These are phyloP conservation scores for Monilinia laxa DNA, from an alignment of 2,329 filamentous ascomycete species.

Conservation along the genomic window DNA sequence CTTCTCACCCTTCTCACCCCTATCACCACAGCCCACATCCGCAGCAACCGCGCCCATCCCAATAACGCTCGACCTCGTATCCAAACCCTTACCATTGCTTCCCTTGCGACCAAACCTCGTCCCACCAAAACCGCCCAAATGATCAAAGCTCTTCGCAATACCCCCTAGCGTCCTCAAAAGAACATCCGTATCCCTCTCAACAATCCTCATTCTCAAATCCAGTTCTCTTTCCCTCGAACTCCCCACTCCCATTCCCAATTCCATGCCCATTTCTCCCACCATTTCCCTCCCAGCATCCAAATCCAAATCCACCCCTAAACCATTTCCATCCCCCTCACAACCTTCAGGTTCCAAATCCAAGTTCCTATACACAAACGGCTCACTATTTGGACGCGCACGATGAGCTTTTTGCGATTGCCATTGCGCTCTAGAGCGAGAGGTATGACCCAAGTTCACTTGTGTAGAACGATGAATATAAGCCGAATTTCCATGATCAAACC, in stretches of 20 bases:
- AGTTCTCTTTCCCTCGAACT: constrained; percentile 30
- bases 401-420: background rate
- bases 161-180: constrained; percentile 30
- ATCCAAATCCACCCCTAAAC: background rate
- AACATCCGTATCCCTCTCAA: constrained; percentile 35
- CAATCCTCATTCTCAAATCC: constrained; percentile 30
- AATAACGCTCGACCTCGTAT: background rate
- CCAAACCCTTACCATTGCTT: background rate
- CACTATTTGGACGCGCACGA: background rate
- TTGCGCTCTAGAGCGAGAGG: background rate
- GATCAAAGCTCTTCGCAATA: constrained; percentile 26
- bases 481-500: background rate
- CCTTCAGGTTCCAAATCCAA: background rate
- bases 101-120: background rate
- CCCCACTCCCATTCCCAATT: constrained; percentile 22
- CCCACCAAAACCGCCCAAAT: background rate
- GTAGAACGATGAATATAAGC: background rate
- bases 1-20: background rate
- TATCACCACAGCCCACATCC: background rate
- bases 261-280: too few relatives aligned
- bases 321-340: too few relatives aligned
- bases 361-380: background rate
- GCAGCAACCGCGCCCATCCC: too few relatives aligned
- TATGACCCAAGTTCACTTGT: background rate
- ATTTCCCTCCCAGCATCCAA: background rate